These are phyloP conservation scores for Plasmodium reichenowi DNA, from an alignment of 169 alveolate genomes.

Conservation along the genomic window DNA sequence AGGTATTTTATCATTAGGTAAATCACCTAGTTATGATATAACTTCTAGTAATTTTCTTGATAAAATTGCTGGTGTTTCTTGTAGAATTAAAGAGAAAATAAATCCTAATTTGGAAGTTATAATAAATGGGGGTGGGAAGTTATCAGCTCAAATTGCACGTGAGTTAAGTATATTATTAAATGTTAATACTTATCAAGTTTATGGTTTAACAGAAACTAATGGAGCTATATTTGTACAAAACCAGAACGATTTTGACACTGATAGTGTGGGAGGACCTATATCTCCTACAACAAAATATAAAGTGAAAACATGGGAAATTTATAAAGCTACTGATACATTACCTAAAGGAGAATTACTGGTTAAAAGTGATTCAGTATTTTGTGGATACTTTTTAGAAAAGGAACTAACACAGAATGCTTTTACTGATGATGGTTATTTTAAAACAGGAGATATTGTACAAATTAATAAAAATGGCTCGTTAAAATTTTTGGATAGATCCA, in stretches of 20 bases:
- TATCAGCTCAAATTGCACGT: conserved; percentile 31
- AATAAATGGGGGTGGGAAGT: conserved; percentile 59
- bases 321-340: conserved; percentile 81
- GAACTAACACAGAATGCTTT: conserved; percentile 91
- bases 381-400: conserved; percentile 92
- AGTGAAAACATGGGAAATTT: conserved; percentile 58
- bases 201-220: conserved; percentile 59
- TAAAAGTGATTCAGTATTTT: conserved; percentile 89
- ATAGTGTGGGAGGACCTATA: conserved; percentile 35
- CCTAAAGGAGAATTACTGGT: conserved; percentile 95
- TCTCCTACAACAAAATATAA: conserved; percentile 3
- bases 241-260: background rate
- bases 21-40: background rate
- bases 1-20: conserved; percentile 1
- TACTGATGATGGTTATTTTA: conserved; percentile 91
- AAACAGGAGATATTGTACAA: conserved; percentile 95
- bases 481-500: conserved; percentile 94
- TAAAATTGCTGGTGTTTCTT: conserved; percentile 3
- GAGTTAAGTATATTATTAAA: conserved; percentile 24
- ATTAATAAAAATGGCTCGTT: conserved; percentile 89
- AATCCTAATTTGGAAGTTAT: conserved; percentile 20
- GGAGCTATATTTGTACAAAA: conserved; percentile 39
- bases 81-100: conserved; percentile 27
- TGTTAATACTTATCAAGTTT: conserved; percentile 29
- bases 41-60: background rate